Evolutionary conservation across 2,329 filamentous ascomycete genomes (phyloP).

Genomic region (Nemania sp.): DNA sequence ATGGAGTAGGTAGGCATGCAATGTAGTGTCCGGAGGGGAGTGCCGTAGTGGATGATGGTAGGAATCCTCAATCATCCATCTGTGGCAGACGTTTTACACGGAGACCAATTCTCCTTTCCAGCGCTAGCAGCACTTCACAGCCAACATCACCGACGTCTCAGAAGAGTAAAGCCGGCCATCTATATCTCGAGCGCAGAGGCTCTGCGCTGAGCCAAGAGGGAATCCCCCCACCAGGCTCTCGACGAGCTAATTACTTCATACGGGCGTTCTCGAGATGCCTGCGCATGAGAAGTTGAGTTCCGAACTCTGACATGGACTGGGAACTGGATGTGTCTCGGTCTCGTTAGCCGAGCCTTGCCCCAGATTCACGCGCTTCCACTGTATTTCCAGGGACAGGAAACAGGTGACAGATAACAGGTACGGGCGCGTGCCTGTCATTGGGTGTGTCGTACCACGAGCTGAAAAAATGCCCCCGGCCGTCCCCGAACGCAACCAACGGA

Average conservation of each 20-base stretch:
- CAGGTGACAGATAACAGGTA: not conserved
- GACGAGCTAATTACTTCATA: not conserved
- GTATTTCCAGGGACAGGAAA: not conserved
- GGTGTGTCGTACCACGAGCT: too few species aligned
- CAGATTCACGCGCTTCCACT: not conserved
- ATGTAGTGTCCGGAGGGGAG: too few species aligned
- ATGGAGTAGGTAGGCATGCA: not conserved
- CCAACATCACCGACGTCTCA: slow-evolving; percentile 10
- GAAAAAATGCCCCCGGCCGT: too few species aligned
- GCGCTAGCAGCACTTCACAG: not conserved
- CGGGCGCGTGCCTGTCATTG: not conserved
- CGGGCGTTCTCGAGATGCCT: not conserved
- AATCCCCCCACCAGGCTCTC: not conserved
- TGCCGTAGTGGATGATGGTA: too few species aligned
- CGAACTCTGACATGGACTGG: too few species aligned
- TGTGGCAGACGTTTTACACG: too few species aligned
- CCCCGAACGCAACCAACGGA: too few species aligned
- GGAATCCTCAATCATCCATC: too few species aligned
- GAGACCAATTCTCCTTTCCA: too few species aligned
- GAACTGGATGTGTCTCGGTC: slow-evolving; percentile 6
- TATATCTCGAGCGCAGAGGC: too few species aligned
- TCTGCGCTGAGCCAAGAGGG: too few species aligned
- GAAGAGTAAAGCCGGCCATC: slow-evolving; percentile 9
- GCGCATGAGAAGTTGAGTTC: slow-evolving; percentile 7
- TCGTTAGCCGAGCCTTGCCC: not conserved